Evolutionary conservation across 2,329 filamentous ascomycete species (phyloP).

Genomic region (Ophiostoma piceae): DNA sequence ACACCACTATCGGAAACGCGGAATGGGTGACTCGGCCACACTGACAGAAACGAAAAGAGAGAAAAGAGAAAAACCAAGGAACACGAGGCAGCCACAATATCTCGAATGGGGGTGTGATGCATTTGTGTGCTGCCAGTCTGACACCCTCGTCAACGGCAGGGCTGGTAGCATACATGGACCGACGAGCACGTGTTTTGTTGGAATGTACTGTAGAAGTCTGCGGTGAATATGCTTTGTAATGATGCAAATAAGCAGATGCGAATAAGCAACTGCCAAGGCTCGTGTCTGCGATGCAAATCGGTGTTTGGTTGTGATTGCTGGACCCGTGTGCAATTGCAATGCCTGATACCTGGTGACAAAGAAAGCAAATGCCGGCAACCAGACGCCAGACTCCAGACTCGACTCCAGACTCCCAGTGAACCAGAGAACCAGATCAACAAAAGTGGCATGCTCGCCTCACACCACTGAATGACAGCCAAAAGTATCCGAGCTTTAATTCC

Average conservation of each 20-base stretch:
- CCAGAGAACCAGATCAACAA: too few species aligned
- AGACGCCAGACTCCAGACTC: too few species aligned
- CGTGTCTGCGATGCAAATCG: not conserved
- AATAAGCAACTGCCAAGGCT: too few species aligned
- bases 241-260: too few species aligned
- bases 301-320: not conserved
- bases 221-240: too few species aligned
- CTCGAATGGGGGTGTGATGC: not conserved
- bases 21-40: not conserved
- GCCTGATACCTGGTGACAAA: too few species aligned
- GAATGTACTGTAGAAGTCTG: too few species aligned
- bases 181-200: slow-evolving; percentile 5
- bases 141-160: not conserved
- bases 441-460: too few species aligned
- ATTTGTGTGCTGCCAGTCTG: slow-evolving; percentile 4
- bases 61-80: not conserved
- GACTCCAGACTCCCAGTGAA: too few species aligned
- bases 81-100: not conserved
- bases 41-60: not conserved
- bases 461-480: too few species aligned
- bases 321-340: too few species aligned
- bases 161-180: not conserved
- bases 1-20: not conserved
- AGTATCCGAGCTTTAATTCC: not conserved
- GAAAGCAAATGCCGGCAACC: not conserved